Percentiles rank a stretch among this genome's conserved stretches.
Evolutionary conservation across 768 basidiomycete species (phyloP).

Genomic region (Filobasidium wieringae): DNA sequence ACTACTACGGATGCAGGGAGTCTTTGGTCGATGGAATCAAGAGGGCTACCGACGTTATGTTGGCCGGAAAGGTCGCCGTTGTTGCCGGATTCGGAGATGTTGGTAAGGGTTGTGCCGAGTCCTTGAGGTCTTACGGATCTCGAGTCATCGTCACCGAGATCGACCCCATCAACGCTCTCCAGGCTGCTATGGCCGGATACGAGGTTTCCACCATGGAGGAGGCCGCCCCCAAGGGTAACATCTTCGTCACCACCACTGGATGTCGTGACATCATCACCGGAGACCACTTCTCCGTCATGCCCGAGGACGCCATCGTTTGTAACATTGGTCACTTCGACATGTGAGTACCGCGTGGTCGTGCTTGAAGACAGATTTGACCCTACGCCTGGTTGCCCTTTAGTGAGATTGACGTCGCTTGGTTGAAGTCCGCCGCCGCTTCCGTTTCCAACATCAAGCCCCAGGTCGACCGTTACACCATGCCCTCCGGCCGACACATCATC

Average conservation of each 20-base stretch:
- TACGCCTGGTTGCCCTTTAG: too few species aligned
- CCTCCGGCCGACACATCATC: slow-evolving; percentile 84
- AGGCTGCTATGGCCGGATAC: slow-evolving; percentile 97
- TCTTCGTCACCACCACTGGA: slow-evolving; percentile 97
- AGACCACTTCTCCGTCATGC: slow-evolving; percentile 86
- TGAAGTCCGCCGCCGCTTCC: slow-evolving; percentile 79
- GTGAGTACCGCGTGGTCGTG: neutral
- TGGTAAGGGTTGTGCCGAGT: slow-evolving; percentile 97
- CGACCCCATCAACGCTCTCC: slow-evolving; percentile 99
- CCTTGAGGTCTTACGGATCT: slow-evolving; percentile 90
- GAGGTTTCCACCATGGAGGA: slow-evolving; percentile 99
- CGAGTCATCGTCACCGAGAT: slow-evolving; percentile 95
- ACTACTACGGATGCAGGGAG: slow-evolving; percentile 89
- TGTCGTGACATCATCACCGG: slow-evolving; percentile 94
- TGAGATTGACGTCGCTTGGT: slow-evolving; percentile 90
- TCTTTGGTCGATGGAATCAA: slow-evolving; percentile 99
- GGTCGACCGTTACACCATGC: slow-evolving; percentile 93
- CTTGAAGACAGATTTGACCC: too few species aligned
- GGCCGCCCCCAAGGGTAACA: slow-evolving; percentile 71
- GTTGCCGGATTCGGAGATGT: slow-evolving; percentile 99
- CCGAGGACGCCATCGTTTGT: slow-evolving; percentile 95
- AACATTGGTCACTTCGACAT: slow-evolving; percentile 46
- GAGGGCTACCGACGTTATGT: slow-evolving; percentile 99
- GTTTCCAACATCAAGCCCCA: slow-evolving; percentile 93
- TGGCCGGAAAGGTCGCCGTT: slow-evolving; percentile 97